Percentiles rank a stretch among this genome's conserved stretches.
Evolutionary conservation across 441 rosid genomes (phyloP).

Genomic region (Manihot esculenta): DNA sequence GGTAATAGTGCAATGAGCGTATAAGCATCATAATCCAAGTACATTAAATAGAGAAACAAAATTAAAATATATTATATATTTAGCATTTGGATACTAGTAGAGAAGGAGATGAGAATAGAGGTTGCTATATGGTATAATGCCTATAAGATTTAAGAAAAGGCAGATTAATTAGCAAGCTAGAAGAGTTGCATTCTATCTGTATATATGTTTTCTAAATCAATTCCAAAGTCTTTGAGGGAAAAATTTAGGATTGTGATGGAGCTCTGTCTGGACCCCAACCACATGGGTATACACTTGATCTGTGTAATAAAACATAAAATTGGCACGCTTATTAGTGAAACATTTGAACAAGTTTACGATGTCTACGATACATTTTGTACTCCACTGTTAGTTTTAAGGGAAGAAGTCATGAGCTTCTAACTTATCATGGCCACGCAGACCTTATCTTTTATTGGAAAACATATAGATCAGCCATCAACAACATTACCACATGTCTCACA

Average conservation of each 20-base stretch:
- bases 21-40: neutral
- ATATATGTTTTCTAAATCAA: neutral
- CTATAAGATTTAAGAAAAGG: no score
- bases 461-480: no score
- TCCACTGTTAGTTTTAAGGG: neutral
- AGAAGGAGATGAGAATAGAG: neutral
- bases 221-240: neutral
- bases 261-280: conserved; percentile 77
- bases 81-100: neutral
- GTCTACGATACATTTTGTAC: neutral
- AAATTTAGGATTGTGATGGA: conserved; percentile 77
- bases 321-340: conserved; percentile 34
- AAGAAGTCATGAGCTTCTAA: conserved; percentile 16
- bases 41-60: neutral
- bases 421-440: conserved; percentile 7
- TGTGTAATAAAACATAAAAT: conserved; percentile 53
- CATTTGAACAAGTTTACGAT: conserved; percentile 22
- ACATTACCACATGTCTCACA: neutral
- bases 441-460: neutral
- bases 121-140: no score
- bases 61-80: neutral
- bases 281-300: conserved; percentile 66
- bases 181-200: neutral
- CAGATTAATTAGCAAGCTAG: no score
- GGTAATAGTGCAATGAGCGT: no score